A percentile compares a stretch with the other conserved stretches of the same genome.
These are phyloP conservation scores for Celoporthe dispersa DNA, from an alignment of 2,329 filamentous ascomycete genomes.

Conservation along the genomic window DNA sequence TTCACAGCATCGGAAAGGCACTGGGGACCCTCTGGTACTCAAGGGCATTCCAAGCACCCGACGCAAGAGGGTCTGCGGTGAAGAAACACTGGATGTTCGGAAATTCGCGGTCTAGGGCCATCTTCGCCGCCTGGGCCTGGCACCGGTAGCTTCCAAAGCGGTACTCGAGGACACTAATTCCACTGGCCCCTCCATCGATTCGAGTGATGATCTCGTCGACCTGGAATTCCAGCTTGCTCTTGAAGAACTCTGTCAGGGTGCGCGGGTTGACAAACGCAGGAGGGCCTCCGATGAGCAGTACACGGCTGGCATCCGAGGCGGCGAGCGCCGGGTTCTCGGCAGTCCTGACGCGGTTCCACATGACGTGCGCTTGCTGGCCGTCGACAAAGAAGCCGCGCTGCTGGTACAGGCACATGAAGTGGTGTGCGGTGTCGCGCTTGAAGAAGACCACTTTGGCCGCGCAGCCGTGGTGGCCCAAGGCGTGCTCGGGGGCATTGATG, in stretches of 20 bases:
- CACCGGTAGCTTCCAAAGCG: conserved; percentile 60
- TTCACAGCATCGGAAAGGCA: neutral
- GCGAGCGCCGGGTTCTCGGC: conserved; percentile 37
- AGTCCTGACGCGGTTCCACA: conserved; percentile 55
- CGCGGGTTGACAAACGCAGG: conserved; percentile 47
- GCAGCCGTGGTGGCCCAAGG: conserved; percentile 40
- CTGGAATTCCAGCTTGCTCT: conserved; percentile 49
- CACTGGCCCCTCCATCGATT: conserved; percentile 30
- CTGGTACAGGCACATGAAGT: conserved; percentile 35
- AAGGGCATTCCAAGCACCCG: conserved; percentile 10
- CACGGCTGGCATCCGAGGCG: conserved; percentile 43
- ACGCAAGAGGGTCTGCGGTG: conserved; percentile 30
- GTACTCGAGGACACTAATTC: conserved; percentile 49
- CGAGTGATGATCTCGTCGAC: conserved; percentile 46
- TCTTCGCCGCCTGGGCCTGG: conserved; percentile 54
- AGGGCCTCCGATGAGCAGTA: conserved; percentile 55
- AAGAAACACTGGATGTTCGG: conserved; percentile 32
- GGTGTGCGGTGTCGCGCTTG: conserved; percentile 43
- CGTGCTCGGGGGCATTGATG: conserved; percentile 53
- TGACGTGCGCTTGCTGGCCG: conserved; percentile 43
- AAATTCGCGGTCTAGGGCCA: conserved; percentile 37
- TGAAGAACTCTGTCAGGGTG: conserved; percentile 47
- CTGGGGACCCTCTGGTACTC: neutral
- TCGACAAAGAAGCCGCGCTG: conserved; percentile 43
- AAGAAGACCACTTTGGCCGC: conserved; percentile 58